Evolutionary conservation across 2,329 filamentous ascomycete genomes (phyloP), one percentile per base, ranked within the genome.

Genomic region (Fusarium sarcochroum): DNA sequence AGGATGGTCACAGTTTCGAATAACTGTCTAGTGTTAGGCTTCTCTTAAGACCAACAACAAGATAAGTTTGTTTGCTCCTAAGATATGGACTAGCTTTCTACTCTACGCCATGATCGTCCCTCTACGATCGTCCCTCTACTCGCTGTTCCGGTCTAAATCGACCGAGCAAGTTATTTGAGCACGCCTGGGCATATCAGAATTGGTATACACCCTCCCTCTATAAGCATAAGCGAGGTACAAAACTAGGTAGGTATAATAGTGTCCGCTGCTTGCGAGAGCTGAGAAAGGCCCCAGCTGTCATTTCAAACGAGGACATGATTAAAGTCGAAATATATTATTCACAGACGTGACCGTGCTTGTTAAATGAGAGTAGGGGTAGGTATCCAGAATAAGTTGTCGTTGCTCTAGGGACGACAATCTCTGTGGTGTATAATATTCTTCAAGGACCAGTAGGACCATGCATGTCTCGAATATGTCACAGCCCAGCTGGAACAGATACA

Each of bases 401-500:
- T 63, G 49, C 49, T 59, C 41, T 52, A 58, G 44, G 50, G 45
- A 63, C 45, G 37, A 52, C 40, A 15, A 49, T 48, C 42, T 58
- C 23, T 34, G 25, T 21, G 27, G 32, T 40, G 42, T 25, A 55
- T 44, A 34, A 50, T 50, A 58, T 56, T 58, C 38, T 53, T 42
- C 47, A 49, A 52, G 48, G 46, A 41, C 48, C 49, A 46, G 18
- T 35, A 47, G 20, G 20, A 49, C 42, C 53, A 59, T 67, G 62
- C 35, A 63, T 59, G 41, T 59, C 48, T 63, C 56, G 58, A 18
- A 46, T 37, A 48, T 53, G 30, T 47, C 56, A 59, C 49, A 67
- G 63, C 57, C 51, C 49, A 52, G 46, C 62, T 25, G 25, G 38
- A 37, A 30, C 30, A 25, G 20, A 48, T 34, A 45, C 35, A 50